A percentile compares a stretch with the other conserved stretches of the same genome.
These are phyloP conservation scores for Thermothielavioides terrestris DNA, from an alignment of 495 filamentous ascomycete species.

Conservation along the genomic window DNA sequence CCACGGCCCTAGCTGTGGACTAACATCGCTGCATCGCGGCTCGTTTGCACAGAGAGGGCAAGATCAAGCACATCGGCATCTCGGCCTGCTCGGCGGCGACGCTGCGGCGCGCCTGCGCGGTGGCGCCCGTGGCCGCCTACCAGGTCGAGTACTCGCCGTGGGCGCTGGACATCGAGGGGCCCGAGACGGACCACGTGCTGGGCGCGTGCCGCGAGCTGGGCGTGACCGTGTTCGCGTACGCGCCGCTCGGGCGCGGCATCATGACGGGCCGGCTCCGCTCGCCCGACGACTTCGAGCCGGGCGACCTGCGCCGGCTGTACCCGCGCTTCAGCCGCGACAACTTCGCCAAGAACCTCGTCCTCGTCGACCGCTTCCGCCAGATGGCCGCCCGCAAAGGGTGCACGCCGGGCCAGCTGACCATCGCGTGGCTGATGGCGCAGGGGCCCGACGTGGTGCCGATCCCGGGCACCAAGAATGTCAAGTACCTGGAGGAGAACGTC, in stretches of 20 bases:
- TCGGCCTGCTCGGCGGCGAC: slow-evolving; percentile 30
- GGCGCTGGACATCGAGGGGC: slow-evolving; percentile 36
- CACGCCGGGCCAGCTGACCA: slow-evolving; percentile 41
- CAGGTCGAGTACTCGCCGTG: slow-evolving; percentile 43
- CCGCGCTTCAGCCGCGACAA: slow-evolving; percentile 46
- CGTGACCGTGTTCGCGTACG: slow-evolving; percentile 38
- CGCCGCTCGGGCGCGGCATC: slow-evolving; percentile 42
- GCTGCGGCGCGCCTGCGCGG: slow-evolving; percentile 30
- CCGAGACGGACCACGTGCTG: slow-evolving; percentile 27
- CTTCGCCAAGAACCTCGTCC: slow-evolving; percentile 43
- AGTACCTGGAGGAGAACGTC: slow-evolving; percentile 51
- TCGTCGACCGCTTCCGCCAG: slow-evolving; percentile 40
- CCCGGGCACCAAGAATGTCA: slow-evolving; percentile 49
- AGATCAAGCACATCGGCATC: slow-evolving; percentile 48
- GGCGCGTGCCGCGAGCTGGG: slow-evolving; percentile 41
- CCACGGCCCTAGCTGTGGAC: no score
- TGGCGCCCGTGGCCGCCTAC: slow-evolving; percentile 33
- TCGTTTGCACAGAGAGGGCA: slow-evolving; percentile 28
- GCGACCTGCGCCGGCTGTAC: slow-evolving; percentile 29
- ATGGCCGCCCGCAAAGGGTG: slow-evolving; percentile 41
- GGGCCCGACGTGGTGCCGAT: slow-evolving; percentile 48
- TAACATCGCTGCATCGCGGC: no score
- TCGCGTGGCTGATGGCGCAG: slow-evolving; percentile 52
- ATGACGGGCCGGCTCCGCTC: slow-evolving; percentile 32
- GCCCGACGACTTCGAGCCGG: slow-evolving; percentile 30